phyloP scores from a whole-genome alignment of 164 flowering plant species.

The Vitis labrusca region DNA sequence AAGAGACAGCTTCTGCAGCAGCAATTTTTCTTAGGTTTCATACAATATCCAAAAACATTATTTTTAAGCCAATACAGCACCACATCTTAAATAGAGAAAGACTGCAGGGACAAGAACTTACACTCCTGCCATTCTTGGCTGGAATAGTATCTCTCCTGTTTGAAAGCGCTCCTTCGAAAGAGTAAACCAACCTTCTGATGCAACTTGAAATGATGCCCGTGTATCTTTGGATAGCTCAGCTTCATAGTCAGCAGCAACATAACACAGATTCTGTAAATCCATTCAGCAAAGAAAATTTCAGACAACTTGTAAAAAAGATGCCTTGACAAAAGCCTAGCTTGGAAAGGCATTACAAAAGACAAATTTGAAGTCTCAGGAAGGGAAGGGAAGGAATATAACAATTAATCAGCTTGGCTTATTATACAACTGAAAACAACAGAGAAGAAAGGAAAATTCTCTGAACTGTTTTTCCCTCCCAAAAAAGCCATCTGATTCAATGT shows the following conservation, averaged over 20 bases:
- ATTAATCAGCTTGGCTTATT: neutral
- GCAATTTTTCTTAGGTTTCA: too few species aligned
- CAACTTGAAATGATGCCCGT: constrained; percentile 55
- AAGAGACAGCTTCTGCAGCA: too few species aligned
- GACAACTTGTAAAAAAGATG: neutral
- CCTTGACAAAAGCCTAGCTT: neutral
- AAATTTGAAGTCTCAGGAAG: neutral
- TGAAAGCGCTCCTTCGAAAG: constrained; percentile 88
- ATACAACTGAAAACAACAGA: neutral
- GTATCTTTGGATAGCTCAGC: constrained; percentile 79
- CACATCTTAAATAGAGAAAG: neutral
- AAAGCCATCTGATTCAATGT: neutral
- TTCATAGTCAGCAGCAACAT: constrained; percentile 87
- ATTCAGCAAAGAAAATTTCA: constrained; percentile 12
- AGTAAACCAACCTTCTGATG: constrained; percentile 63
- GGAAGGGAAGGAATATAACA: neutral
- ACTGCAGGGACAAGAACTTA: constrained; percentile 37
- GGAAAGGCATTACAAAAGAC: neutral
- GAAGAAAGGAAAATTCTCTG: neutral
- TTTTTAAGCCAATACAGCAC: too few species aligned
- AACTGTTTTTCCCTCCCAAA: neutral
- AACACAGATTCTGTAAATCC: constrained; percentile 73
- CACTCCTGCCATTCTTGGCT: constrained; percentile 85
- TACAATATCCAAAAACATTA: neutral
- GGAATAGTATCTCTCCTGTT: constrained; percentile 90